Evolutionary conservation across 208 protist species (phyloP).

Genomic region (Entamoeba moshkovskii): DNA sequence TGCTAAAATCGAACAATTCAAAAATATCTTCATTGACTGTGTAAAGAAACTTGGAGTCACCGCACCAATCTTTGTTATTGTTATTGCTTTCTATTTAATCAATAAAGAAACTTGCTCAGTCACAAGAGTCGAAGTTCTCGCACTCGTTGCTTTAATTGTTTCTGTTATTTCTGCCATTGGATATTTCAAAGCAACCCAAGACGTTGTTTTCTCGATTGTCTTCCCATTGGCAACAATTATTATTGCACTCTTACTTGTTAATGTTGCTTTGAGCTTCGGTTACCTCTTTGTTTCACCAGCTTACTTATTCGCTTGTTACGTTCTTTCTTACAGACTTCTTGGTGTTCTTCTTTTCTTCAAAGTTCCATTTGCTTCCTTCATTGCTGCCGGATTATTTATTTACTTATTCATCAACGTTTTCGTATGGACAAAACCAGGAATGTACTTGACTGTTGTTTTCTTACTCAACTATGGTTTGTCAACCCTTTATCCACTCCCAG

Average conservation of each 20-base stretch:
- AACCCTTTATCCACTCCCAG: not conserved
- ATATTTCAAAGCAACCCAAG: not conserved
- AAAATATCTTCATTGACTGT: not conserved
- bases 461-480: not conserved
- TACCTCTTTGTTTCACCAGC: not conserved
- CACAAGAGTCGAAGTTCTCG: not conserved
- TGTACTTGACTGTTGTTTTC: not conserved
- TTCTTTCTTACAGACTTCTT: not conserved
- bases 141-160: not conserved
- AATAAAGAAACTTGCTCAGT: not conserved
- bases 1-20: not conserved
- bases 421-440: not conserved
- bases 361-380: not conserved
- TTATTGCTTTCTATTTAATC: slow-evolving; percentile 5
- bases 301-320: not conserved
- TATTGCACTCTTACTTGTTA: not conserved
- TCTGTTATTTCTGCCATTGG: not conserved
- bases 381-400: not conserved
- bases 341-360: not conserved
- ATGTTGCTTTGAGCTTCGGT: not conserved
- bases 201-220: not conserved
- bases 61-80: not conserved
- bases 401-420: not conserved
- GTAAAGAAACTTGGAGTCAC: not conserved
- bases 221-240: not conserved